Base-by-base conservation (phyloP, 768 basidiomycete species). In the Termitomyces sp. region DNA sequence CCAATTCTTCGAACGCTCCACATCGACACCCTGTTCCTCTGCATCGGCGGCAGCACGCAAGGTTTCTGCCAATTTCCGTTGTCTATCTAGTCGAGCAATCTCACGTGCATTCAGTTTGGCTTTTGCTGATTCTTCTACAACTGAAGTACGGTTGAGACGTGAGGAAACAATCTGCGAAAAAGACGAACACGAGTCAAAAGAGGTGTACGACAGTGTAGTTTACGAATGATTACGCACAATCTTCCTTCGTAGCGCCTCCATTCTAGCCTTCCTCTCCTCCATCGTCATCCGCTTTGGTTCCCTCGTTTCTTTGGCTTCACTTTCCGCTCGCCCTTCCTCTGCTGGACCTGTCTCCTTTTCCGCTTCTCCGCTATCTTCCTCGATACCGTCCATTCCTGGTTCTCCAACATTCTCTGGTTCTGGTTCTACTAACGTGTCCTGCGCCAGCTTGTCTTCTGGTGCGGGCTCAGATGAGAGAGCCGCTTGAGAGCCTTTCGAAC, bases 1-100 rank as follows among this genome's bases (percentile, higher is more conserved):
- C 94, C 94, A 98, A 66, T 94, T 93, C 80, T 91, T 93, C 67
- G 83, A 81, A 59, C 94, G 74, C 68, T 96, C 92, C 6, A 92
- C 76, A 67, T 98, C 95, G 68, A 94, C 92, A n/a, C 94, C 96
- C 0, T 82, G 77, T 52, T 93, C 94, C 70, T 91, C 89, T 1
- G 94, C 94, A 60, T 95, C 91, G 2, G 88, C 85, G 71, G 94
- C 94, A 56, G 83, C 72, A 19, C 94, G 83, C 63, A 98, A 71
- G 17, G 77, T 84, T 73, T 98, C 96, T 0, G 94, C 94, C 19
- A 97, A 79, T 71, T 90, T 93, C 55, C 90, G 86, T 67, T 97
- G 92, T 64, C 87, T 84, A 61, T 98, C 96, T 30, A 96, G 75
- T 41, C 94, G 83, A 21, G 88, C 87, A 0, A 86, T 73, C 59